These are phyloP conservation scores for Ceratocystis lukuohia DNA, from an alignment of 2,329 filamentous ascomycete genomes.

Conservation along the genomic window DNA sequence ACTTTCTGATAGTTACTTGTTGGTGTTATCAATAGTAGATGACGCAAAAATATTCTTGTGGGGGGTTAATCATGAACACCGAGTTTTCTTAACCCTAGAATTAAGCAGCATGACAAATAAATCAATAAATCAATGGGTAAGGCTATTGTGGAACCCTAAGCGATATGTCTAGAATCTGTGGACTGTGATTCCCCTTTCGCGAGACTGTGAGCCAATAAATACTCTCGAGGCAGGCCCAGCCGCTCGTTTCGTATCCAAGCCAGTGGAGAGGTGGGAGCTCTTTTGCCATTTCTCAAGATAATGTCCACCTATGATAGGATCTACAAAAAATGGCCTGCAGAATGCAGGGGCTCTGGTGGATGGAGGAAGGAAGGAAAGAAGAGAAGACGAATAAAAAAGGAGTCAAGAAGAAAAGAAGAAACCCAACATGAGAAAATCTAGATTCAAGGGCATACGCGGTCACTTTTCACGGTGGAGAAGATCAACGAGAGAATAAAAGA, in stretches of 20 bases:
- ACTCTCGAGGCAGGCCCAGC: neutral
- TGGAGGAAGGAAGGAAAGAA: neutral
- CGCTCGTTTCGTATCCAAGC: neutral
- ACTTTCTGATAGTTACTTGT: neutral
- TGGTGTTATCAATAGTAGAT: neutral
- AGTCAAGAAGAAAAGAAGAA: neutral
- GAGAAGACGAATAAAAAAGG: neutral
- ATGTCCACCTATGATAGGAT: constrained; percentile 1
- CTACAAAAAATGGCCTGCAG: constrained; percentile 6
- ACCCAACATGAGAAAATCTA: neutral
- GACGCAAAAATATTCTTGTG: neutral
- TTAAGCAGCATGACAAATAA: neutral
- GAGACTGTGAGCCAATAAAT: neutral
- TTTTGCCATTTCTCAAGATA: neutral
- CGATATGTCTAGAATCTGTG: no score
- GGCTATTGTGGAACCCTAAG: no score
- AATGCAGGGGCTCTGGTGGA: neutral
- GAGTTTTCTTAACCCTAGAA: neutral
- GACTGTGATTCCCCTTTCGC: no score
- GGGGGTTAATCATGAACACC: neutral
- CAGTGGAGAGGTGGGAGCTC: neutral
- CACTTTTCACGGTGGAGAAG: neutral
- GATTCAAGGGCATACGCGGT: neutral
- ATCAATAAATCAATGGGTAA: neutral
- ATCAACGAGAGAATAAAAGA: neutral